phyloP scores from a whole-genome alignment of 1,284 basidiomycete genomes.

The Singerocomus inundabilis region DNA sequence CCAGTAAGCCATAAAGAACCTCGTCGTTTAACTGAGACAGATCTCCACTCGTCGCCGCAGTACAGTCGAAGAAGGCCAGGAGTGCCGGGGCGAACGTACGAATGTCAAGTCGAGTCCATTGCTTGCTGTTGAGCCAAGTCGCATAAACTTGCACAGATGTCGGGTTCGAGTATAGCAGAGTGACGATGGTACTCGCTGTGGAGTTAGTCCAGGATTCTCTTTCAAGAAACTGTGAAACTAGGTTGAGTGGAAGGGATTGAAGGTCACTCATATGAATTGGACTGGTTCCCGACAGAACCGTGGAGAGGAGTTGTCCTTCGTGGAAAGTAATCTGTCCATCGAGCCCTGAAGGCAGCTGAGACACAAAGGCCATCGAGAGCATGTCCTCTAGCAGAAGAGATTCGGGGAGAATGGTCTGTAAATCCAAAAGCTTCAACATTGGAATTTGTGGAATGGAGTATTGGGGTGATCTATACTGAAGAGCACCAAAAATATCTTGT shows the following conservation, averaged over 20 bases:
- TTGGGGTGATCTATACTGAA: conserved; percentile 14
- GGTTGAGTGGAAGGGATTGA: conserved; percentile 21
- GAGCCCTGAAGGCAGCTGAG: conserved; percentile 43
- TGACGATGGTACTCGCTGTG: conserved; percentile 40
- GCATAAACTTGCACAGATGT: conserved; percentile 17
- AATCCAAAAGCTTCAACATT: conserved; percentile 34
- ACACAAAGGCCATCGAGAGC: conserved; percentile 42
- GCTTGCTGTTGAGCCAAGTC: conserved; percentile 33
- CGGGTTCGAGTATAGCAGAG: conserved; percentile 42
- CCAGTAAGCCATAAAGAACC: conserved; percentile 15
- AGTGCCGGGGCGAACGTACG: conserved; percentile 15
- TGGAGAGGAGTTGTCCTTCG: conserved; percentile 15
- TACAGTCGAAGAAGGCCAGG: conserved; percentile 28
- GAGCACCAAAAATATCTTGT: conserved; percentile 29
- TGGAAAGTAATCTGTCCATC: conserved; percentile 33
- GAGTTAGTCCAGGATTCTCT: conserved; percentile 41
- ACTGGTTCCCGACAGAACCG: conserved; percentile 23
- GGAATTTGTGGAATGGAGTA: conserved; percentile 24
- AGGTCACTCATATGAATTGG: conserved; percentile 28
- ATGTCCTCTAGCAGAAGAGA: conserved; percentile 45
- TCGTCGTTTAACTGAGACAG: conserved; percentile 20
- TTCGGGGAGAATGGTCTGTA: conserved; percentile 37
- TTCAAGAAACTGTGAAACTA: conserved; percentile 36
- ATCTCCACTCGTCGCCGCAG: conserved; percentile 6
- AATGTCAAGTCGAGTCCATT: conserved; percentile 13